Conservation (phyloP, 306 rosid species). For the Begonia masoniana region DNA sequence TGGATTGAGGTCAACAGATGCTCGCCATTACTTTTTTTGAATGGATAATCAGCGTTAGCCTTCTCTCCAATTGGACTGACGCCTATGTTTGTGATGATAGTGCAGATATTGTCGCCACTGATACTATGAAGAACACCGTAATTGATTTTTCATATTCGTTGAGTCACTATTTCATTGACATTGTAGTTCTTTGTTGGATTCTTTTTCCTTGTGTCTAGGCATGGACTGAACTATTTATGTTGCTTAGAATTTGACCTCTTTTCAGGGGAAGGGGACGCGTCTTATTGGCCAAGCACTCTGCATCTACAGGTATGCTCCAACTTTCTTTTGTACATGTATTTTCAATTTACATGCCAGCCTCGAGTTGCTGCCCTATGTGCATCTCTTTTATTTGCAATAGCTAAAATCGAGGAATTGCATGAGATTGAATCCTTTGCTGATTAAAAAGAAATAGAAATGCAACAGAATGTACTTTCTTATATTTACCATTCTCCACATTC, state of each 20-base stretch:
- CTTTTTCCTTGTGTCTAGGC: neutral
- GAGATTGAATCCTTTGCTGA: too few relatives aligned
- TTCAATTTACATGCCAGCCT: too few relatives aligned
- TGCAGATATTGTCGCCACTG: conserved; percentile 84
- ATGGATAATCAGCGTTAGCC: conserved; percentile 67
- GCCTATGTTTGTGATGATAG: conserved; percentile 59
- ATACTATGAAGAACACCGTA: conserved; percentile 90
- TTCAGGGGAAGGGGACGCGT: too few relatives aligned
- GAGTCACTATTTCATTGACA: neutral
- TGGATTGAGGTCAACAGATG: conserved; percentile 50
- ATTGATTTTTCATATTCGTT: neutral
- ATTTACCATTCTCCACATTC: too few relatives aligned
- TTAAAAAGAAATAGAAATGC: too few relatives aligned
- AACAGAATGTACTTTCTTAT: too few relatives aligned
- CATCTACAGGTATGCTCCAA: conserved; percentile 48
- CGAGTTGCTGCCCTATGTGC: too few relatives aligned
- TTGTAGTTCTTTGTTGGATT: neutral
- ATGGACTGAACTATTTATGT: too few relatives aligned
- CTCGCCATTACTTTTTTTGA: conserved; percentile 58
- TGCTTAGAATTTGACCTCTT: neutral
- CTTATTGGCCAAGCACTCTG: conserved; percentile 51
- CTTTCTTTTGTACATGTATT: neutral
- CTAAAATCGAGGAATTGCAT: too few relatives aligned
- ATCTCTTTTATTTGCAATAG: too few relatives aligned
- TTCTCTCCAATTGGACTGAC: conserved; percentile 58